These are phyloP conservation scores for Botryotinia narcissicola DNA, from an alignment of 2,329 filamentous ascomycete species.

Conservation along the genomic window DNA sequence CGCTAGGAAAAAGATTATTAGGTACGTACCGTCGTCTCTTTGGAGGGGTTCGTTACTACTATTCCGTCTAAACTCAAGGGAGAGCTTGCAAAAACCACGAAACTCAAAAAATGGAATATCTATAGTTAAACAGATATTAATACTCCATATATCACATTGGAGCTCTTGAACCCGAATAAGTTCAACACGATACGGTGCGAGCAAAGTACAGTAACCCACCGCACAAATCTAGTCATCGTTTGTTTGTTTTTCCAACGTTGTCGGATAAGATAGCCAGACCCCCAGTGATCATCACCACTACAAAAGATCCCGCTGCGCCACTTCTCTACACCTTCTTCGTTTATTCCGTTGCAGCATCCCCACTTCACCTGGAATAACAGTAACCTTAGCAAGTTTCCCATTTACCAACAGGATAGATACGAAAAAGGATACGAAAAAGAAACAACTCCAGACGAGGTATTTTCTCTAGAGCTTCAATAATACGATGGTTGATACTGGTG, in stretches of 20 bases:
- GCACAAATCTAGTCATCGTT: neutral
- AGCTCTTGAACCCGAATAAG: neutral
- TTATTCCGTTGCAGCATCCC: conserved; percentile 14
- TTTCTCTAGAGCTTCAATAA: neutral
- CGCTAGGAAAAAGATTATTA: neutral
- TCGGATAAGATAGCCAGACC: conserved; percentile 13
- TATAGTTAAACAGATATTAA: neutral
- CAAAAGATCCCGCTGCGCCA: conserved; percentile 7
- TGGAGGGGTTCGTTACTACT: neutral
- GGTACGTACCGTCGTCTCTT: no score
- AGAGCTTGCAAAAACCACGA: neutral
- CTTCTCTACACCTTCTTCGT: conserved; percentile 14
- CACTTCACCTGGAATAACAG: neutral
- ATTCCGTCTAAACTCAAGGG: neutral
- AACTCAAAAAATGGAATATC: neutral
- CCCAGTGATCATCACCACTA: neutral
- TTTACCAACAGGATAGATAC: neutral
- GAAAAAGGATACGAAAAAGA: neutral
- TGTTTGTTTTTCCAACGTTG: neutral
- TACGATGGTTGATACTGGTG: conserved; percentile 31
- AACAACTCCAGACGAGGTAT: neutral
- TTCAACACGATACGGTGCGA: neutral
- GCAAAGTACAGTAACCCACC: neutral
- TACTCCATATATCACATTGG: neutral
- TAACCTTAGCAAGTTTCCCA: neutral